phyloP scores from a whole-genome alignment of 2,329 filamentous ascomycete species.

The Aurifilum marmelostoma region DNA sequence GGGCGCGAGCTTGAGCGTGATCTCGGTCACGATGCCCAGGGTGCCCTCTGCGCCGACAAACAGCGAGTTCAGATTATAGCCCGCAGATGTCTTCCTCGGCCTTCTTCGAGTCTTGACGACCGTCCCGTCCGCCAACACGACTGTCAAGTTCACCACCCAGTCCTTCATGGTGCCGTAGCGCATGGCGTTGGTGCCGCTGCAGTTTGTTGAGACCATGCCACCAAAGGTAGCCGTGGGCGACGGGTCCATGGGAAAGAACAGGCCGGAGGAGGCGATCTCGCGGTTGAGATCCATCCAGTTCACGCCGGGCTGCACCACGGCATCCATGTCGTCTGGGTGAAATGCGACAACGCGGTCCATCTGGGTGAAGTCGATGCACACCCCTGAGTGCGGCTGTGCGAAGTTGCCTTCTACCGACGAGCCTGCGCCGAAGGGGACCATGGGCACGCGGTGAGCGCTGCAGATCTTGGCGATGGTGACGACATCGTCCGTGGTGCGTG shows the following conservation, averaged over 20 bases:
- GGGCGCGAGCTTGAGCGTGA: constrained; percentile 68
- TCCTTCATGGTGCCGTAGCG: constrained; percentile 78
- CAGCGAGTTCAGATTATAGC: constrained; percentile 71
- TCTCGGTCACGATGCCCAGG: constrained; percentile 70
- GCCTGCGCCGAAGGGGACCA: constrained; percentile 69
- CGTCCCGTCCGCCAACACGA: constrained; percentile 71
- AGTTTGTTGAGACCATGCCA: constrained; percentile 69
- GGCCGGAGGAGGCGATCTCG: constrained; percentile 61
- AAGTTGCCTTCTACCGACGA: constrained; percentile 74
- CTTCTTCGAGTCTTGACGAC: constrained; percentile 70
- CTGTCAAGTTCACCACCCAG: constrained; percentile 72
- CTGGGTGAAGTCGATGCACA: constrained; percentile 69
- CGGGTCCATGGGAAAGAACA: constrained; percentile 73
- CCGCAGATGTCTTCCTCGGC: constrained; percentile 70
- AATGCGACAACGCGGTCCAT: constrained; percentile 70
- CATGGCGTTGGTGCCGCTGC: constrained; percentile 62
- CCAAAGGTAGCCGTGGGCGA: constrained; percentile 63
- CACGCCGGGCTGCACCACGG: constrained; percentile 70
- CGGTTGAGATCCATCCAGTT: constrained; percentile 71
- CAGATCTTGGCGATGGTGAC: constrained; percentile 65
- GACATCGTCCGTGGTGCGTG: constrained; percentile 66
- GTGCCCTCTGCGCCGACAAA: constrained; percentile 75
- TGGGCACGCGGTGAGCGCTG: constrained; percentile 62
- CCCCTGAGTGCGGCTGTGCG: constrained; percentile 66
- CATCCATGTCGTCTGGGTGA: constrained; percentile 71